Evolutionary conservation across 225 moss, liverwort and hornwort genomes (phyloP).

Genomic region (Lunularia cruciata): DNA sequence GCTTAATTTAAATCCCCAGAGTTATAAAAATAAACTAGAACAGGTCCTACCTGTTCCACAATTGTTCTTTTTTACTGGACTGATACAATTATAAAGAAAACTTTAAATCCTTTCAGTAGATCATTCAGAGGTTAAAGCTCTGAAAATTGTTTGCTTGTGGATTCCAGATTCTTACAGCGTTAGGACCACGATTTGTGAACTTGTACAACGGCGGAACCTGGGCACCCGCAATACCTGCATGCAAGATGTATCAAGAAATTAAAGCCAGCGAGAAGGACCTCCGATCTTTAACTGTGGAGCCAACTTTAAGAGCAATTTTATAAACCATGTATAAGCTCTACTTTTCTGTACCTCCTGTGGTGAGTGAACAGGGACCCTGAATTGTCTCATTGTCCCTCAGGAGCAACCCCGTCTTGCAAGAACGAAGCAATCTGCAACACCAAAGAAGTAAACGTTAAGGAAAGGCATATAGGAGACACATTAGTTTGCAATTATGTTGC

Average conservation of each 20-base stretch:
- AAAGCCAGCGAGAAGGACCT: background rate
- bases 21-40: no score
- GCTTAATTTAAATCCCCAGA: no score
- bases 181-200: conserved; percentile 47
- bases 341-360: conserved; percentile 33
- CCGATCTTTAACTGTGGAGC: background rate
- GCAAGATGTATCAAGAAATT: background rate
- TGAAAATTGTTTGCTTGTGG: no score
- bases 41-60: no score
- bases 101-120: no score
- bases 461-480: no score
- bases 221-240: conserved; percentile 42
- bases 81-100: no score
- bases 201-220: conserved; percentile 46
- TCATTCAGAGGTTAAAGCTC: no score
- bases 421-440: conserved; percentile 38
- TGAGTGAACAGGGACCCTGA: conserved; percentile 38
- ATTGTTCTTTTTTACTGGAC: no score
- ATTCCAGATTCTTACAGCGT: conserved; percentile 36
- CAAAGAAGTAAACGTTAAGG: background rate
- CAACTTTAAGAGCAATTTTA: no score
- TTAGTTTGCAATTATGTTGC: background rate
- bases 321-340: no score
- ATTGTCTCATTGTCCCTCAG: conserved; percentile 46
- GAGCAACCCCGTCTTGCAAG: conserved; percentile 45